A percentile compares a stretch with the other conserved stretches of the same genome.
phyloP scores from a whole-genome alignment of 2,329 filamentous ascomycete species.

The Phyllachora maydis region DNA sequence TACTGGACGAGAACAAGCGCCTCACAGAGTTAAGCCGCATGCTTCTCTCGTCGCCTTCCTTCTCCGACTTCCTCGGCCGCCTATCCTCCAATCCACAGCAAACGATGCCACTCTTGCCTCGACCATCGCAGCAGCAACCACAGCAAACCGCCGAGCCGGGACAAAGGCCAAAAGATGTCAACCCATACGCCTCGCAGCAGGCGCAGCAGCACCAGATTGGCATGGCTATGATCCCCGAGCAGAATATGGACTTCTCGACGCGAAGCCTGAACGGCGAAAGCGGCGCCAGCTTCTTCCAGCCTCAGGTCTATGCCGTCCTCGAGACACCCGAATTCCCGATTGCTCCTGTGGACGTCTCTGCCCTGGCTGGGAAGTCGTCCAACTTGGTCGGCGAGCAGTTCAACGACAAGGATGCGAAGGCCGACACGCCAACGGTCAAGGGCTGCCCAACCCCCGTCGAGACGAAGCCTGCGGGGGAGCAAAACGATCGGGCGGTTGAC shows the following conservation, averaged over 20 bases:
- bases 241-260: conserved; percentile 52
- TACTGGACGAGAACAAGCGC: conserved; percentile 72
- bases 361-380: conserved; percentile 52
- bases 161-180: conserved; percentile 43
- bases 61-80: conserved; percentile 60
- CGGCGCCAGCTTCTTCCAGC: conserved; percentile 35
- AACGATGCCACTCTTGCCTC: too few relatives aligned
- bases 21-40: conserved; percentile 61
- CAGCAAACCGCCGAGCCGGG: conserved; percentile 16
- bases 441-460: conserved; percentile 15
- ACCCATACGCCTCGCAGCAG: conserved; percentile 37
- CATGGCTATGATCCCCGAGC: conserved; percentile 70
- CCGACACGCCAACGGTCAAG: conserved; percentile 32
- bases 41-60: conserved; percentile 61
- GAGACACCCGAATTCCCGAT: conserved; percentile 25
- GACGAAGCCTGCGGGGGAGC: too few relatives aligned
- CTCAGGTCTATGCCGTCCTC: conserved; percentile 44
- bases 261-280: conserved; percentile 37
- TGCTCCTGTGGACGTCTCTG: conserved; percentile 31
- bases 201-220: conserved; percentile 44
- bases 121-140: conserved; percentile 16
- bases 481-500: conserved; percentile 10
- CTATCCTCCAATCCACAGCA: conserved; percentile 38
- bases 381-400: conserved; percentile 27
- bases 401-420: conserved; percentile 28